Evolutionary conservation across 257 asterid genomes (phyloP).

Genomic region (Fraxinus cuspidata): DNA sequence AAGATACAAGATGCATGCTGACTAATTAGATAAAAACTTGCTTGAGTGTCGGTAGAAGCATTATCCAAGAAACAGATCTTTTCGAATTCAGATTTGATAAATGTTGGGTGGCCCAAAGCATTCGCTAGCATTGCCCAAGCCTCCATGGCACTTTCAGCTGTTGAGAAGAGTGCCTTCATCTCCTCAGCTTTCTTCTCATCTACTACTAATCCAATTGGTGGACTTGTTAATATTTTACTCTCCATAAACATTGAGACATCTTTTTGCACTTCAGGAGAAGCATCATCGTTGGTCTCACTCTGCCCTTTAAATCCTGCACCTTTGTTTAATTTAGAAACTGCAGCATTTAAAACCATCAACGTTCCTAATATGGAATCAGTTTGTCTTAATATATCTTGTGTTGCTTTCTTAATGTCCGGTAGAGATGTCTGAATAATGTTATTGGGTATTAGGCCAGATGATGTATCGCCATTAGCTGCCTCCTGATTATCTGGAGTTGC

Average conservation of each 20-base stretch:
- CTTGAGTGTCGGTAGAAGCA: constrained; percentile 90
- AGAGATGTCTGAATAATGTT: constrained; percentile 44
- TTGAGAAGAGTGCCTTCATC: constrained; percentile 88
- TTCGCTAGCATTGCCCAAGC: constrained; percentile 99
- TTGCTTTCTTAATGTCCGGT: constrained; percentile 74
- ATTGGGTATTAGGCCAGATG: constrained; percentile 32
- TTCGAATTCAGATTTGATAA: constrained; percentile 92
- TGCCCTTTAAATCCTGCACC: constrained; percentile 45
- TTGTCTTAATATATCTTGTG: constrained; percentile 77
- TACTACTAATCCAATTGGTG: constrained; percentile 47
- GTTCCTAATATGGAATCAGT: constrained; percentile 92
- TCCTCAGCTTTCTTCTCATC: constrained; percentile 88
- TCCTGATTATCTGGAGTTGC: constrained; percentile 66
- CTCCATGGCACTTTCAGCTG: constrained; percentile 99
- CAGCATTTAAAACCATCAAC: constrained; percentile 81
- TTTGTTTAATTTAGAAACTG: constrained; percentile 68
- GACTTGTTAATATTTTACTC: constrained; percentile 22
- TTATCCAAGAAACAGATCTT: constrained; percentile 93
- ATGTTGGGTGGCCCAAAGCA: constrained; percentile 92
- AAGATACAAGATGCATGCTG: not conserved
- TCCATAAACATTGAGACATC: constrained; percentile 31
- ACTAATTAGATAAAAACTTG: constrained; percentile 33
- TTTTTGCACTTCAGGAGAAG: constrained; percentile 33
- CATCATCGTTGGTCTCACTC: constrained; percentile 39
- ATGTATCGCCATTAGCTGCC: constrained; percentile 31